Evolutionary conservation across 805 yeast genomes (phyloP).

Genomic region (Ogataea siamensis): DNA sequence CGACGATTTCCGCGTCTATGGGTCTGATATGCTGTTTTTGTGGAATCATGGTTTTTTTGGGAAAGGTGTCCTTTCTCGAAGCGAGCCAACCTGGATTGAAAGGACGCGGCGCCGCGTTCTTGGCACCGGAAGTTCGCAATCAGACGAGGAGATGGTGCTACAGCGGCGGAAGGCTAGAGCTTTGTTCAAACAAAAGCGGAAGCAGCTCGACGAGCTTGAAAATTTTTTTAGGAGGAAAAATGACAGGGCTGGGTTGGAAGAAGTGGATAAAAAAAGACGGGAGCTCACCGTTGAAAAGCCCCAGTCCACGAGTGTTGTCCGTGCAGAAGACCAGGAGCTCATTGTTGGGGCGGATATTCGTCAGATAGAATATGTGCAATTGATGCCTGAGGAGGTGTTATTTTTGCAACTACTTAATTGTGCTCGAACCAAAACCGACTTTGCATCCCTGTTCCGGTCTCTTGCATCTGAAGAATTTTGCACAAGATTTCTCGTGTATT

Average conservation of each 20-base stretch:
- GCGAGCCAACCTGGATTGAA: constrained; percentile 89
- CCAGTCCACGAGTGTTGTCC: constrained; percentile 17
- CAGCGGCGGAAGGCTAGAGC: constrained; percentile 68
- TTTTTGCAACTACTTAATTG: constrained; percentile 53
- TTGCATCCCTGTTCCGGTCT: neutral
- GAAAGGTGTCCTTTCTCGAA: constrained; percentile 82
- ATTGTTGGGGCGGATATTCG: constrained; percentile 28
- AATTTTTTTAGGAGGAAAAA: constrained; percentile 30
- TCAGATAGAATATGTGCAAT: constrained; percentile 53
- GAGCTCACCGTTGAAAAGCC: constrained; percentile 20
- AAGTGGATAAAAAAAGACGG: constrained; percentile 39
- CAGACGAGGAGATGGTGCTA: constrained; percentile 77
- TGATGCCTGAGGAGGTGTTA: constrained; percentile 73
- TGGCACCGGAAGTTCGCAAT: constrained; percentile 27
- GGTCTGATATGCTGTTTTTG: constrained; percentile 48
- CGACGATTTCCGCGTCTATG: constrained; percentile 40
- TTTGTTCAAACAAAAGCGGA: constrained; percentile 68
- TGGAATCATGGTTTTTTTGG: constrained; percentile 94
- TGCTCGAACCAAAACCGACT: constrained; percentile 19
- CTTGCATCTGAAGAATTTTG: constrained; percentile 1
- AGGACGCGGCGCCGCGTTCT: constrained; percentile 57
- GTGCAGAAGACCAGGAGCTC: constrained; percentile 39
- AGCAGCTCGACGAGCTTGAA: constrained; percentile 50
- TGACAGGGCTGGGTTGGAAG: constrained; percentile 27
- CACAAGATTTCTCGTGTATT: constrained; percentile 66